phyloP scores from a whole-genome alignment of 192 early-diverging fungal species.

The Paraglomus brasilianum region DNA sequence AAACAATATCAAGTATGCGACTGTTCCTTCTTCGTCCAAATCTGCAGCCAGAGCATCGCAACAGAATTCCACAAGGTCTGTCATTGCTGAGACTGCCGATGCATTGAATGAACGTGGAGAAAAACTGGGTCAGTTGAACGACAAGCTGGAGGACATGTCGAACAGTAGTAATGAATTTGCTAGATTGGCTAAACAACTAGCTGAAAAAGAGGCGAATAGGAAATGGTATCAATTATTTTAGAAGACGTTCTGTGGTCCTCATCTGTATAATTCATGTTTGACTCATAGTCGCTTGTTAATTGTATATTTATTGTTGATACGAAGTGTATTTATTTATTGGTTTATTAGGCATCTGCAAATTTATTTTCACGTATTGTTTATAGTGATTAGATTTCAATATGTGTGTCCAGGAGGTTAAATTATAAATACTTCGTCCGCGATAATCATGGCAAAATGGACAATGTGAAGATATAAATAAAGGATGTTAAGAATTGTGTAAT shows the following conservation, averaged over 20 bases:
- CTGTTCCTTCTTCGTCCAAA: background rate
- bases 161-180: slow-evolving; percentile 56
- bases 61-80: background rate
- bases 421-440: too few species aligned
- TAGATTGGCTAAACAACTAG: slow-evolving; percentile 55
- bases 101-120: slow-evolving; percentile 69
- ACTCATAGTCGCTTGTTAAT: too few species aligned
- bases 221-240: slow-evolving; percentile 60
- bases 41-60: background rate
- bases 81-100: slow-evolving; percentile 33
- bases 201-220: slow-evolving; percentile 60
- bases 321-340: too few species aligned
- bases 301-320: too few species aligned
- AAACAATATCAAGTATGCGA: background rate
- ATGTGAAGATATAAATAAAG: too few species aligned
- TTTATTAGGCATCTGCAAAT: too few species aligned
- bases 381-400: too few species aligned
- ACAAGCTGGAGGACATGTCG: slow-evolving; percentile 58
- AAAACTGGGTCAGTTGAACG: slow-evolving; percentile 51
- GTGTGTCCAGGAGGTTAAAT: too few species aligned
- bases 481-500: too few species aligned
- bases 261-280: background rate
- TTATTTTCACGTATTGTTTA: too few species aligned
- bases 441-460: too few species aligned
- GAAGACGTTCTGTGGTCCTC: background rate